A percentile compares a stretch with the other conserved stretches of the same genome.
These are phyloP conservation scores for Linaria vulgaris DNA, from an alignment of 257 asterid genomes.

Conservation along the genomic window DNA sequence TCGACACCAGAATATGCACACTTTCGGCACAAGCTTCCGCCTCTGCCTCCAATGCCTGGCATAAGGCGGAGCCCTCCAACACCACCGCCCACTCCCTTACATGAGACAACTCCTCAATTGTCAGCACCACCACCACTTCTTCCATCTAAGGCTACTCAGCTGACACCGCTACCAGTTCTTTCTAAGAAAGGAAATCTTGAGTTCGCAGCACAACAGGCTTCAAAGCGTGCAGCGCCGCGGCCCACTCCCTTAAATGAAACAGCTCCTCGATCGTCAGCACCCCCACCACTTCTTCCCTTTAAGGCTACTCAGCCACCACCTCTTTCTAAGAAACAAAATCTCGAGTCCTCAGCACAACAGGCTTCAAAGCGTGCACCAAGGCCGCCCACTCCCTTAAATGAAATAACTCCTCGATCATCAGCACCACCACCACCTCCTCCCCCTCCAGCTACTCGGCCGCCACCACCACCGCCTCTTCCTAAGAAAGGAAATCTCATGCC, in stretches of 20 bases:
- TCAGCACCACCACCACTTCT: conserved; percentile 28
- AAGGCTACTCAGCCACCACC: conserved; percentile 42
- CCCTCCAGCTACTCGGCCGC: conserved; percentile 34
- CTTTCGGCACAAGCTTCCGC: neutral
- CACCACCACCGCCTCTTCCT: conserved; percentile 38
- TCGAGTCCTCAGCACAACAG: conserved; percentile 22
- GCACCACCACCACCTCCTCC: conserved; percentile 30
- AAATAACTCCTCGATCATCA: conserved; percentile 22
- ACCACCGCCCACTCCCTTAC: conserved; percentile 39
- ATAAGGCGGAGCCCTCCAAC: conserved; percentile 25
- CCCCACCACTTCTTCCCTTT: conserved; percentile 28
- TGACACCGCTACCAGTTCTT: conserved; percentile 38
- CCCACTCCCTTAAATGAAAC: conserved; percentile 30
- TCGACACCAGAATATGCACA: neutral
- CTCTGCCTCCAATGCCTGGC: neutral
- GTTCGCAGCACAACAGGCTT: conserved; percentile 23
- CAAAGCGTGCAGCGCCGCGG: conserved; percentile 34
- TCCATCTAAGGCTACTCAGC: conserved; percentile 32
- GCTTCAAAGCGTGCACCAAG: conserved; percentile 34
- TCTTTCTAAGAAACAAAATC: conserved; percentile 14
- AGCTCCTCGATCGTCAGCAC: conserved; percentile 26
- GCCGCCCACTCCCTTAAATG: conserved; percentile 36
- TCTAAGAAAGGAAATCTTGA: conserved; percentile 15
- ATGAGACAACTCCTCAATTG: conserved; percentile 19
- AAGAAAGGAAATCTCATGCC: conserved; percentile 21